Evolutionary conservation across 495 filamentous ascomycete genomes (phyloP), one percentile per base, ranked within the genome.

Genomic region (Umbilicaria muhlenbergii): DNA sequence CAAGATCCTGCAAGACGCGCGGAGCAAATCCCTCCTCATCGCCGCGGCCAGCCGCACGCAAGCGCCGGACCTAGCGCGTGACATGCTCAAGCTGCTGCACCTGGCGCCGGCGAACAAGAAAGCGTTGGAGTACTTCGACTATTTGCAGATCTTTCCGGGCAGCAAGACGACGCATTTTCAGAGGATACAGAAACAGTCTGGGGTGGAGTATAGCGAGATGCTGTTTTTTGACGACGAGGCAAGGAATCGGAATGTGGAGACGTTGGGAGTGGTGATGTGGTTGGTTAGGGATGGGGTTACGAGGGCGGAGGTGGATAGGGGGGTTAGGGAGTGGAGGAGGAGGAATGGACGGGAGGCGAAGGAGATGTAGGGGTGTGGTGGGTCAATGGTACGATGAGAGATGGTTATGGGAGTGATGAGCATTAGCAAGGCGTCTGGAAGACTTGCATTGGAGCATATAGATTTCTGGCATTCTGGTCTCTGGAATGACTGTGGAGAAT

Each of bases 151-250:
- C 34, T 96, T 88, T 56, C 86, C 89, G 0, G 78, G 76, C 1
- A 81, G 69, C 47, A 98, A 98, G 71, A 77, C 80, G 14, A 71
- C 76, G 56, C 91, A 98, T 60, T 92, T 98, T 49, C 63, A 75
- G 50, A 63, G 68, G 11, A 64, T 98, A 41, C 67, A 80, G 2
- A 73, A 80, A 60, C 61, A 71, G 17, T 83, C 77, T 18, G 75
- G 77, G 38, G 43, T 72, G 11, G 51, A 47, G 10, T 93, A 77
- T 54, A 69, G 75, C 36, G 83, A 95, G 37, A 94, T 95, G 84
- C 55, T 98, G 46, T 98, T 98, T 52, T 98, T 95, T 54, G 89
- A 98, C 51, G 89, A 98, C 49, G 89, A 98, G 72, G 62, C 69
- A 37, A 66, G 89, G 46, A 98, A 98, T 58, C 63, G 70, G 33